Percentiles rank a stretch among this genome's conserved stretches.
phyloP scores from a whole-genome alignment of 2,329 filamentous ascomycete species.

The Alternaria tenuissima region DNA sequence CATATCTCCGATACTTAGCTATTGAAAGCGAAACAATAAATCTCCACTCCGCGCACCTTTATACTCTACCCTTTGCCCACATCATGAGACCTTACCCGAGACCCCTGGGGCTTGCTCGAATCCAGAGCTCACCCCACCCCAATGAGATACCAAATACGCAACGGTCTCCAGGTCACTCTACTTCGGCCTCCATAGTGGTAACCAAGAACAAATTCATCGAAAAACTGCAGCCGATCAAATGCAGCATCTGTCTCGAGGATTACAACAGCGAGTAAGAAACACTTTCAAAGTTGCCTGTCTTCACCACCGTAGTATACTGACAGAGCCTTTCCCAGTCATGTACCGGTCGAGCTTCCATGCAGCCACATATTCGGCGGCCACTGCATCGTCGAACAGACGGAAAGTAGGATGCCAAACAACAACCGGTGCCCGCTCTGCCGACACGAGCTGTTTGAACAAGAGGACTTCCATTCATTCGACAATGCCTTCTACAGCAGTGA shows the following conservation, averaged over 20 bases:
- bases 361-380: slow-evolving; percentile 8
- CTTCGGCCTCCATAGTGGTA: neutral
- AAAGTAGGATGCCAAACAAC: neutral
- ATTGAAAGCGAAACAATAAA: neutral
- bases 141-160: neutral
- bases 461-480: neutral
- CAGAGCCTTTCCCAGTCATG: neutral
- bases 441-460: slow-evolving; percentile 1
- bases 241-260: slow-evolving; percentile 7
- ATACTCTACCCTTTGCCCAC: neutral
- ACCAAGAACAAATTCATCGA: slow-evolving; percentile 12
- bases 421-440: slow-evolving; percentile 3
- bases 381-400: slow-evolving; percentile 5
- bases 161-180: neutral
- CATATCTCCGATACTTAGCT: neutral
- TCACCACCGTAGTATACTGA: neutral
- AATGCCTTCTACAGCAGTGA: neutral
- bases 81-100: neutral
- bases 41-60: neutral
- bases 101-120: neutral
- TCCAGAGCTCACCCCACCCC: neutral
- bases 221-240: slow-evolving; percentile 3
- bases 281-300: neutral
- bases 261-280: slow-evolving; percentile 3
- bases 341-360: slow-evolving; percentile 3